Conservation (phyloP, 345 rosid genomes). For the Luvunga scandens region DNA sequence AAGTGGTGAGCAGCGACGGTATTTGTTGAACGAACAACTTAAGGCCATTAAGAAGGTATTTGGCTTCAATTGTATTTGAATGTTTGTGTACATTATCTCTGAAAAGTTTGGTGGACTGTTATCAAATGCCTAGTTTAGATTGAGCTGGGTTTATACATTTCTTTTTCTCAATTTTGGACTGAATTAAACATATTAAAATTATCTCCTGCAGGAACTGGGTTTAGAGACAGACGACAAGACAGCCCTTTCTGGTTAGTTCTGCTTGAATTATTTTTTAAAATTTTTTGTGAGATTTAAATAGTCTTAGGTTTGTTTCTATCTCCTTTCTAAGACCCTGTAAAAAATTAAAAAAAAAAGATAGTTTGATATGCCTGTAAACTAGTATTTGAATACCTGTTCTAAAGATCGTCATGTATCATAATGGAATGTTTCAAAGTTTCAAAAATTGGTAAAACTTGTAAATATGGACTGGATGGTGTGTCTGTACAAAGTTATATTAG, state of each 20-base stretch:
- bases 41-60: constrained; percentile 98
- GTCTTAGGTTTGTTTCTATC: not conserved
- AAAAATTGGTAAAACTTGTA: not conserved
- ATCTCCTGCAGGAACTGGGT: constrained; percentile 78
- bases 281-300: constrained; percentile 7
- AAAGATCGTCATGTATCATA: not conserved
- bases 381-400: not conserved
- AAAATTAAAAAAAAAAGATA: not conserved
- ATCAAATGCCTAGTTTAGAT: not conserved
- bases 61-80: not conserved
- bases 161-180: constrained; percentile 3
- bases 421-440: not conserved
- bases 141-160: not conserved
- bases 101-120: not conserved
- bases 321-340: not conserved
- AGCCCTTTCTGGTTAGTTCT: constrained; percentile 81
- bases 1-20: constrained; percentile 98
- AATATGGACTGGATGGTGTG: not conserved
- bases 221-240: constrained; percentile 99
- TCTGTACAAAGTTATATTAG: not conserved
- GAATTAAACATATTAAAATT: constrained; percentile 20
- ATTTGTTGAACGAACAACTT: constrained; percentile 95
- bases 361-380: not conserved
- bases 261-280: constrained; percentile 11
- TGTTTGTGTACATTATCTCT: not conserved